These are phyloP conservation scores for Malassezia caprae DNA, from an alignment of 1,284 basidiomycete species.

Conservation along the genomic window DNA sequence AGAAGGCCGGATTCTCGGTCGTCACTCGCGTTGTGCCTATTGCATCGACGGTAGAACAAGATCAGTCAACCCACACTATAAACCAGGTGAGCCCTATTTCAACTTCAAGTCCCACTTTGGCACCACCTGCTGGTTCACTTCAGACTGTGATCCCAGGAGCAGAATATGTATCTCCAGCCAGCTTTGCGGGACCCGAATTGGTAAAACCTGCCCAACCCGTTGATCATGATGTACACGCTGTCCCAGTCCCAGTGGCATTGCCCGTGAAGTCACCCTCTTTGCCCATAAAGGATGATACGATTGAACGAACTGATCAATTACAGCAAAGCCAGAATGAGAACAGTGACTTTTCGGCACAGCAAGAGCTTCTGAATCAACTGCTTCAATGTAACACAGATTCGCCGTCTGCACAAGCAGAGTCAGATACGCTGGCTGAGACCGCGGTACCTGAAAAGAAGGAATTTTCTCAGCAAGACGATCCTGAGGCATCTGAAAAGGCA, in stretches of 20 bases:
- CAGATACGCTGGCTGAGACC: background rate
- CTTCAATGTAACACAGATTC: background rate
- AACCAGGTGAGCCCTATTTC: background rate
- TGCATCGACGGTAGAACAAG: background rate
- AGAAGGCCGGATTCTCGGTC: background rate
- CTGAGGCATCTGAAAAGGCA: background rate
- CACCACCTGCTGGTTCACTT: background rate
- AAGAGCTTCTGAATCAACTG: slow-evolving; percentile 7
- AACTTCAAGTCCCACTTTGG: background rate
- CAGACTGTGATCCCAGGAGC: background rate
- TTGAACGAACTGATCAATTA: background rate
- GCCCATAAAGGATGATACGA: background rate
- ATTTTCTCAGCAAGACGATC: background rate
- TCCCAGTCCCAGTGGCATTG: background rate
- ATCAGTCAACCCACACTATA: background rate
- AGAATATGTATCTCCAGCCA: background rate
- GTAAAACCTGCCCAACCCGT: background rate
- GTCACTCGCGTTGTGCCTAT: background rate
- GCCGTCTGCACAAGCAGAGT: background rate
- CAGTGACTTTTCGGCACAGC: slow-evolving; percentile 2
- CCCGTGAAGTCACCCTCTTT: background rate
- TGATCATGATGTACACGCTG: background rate
- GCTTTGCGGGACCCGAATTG: background rate
- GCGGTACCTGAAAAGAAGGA: background rate
- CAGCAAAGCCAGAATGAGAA: background rate